Base-by-base conservation (phyloP, 768 basidiomycete species). In the Lactifluus echinatus region DNA sequence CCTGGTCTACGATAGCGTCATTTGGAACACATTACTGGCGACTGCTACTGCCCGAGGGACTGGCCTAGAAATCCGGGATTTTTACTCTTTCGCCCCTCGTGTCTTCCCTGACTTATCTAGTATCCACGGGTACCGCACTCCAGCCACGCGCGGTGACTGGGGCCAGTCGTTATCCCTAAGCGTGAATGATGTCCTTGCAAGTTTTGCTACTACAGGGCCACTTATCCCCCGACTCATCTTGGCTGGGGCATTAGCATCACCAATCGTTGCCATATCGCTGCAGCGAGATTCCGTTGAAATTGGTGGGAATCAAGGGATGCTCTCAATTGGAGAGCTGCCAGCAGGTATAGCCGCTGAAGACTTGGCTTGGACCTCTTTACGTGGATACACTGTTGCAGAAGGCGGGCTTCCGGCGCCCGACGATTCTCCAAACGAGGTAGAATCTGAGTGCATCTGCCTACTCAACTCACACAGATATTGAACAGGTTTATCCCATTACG, bases 311-410 rank as follows among this genome's bases (percentile, higher is more conserved):
- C 70, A 75, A 14, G 87, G 87, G 2, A 67, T 79, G 56, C 68
- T 89, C 36, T 85, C 80, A 51, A 73, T 90, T 21, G 89, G 89
- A 4, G 79, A 76, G 50, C 72, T 89, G 7, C 87, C 87, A 3
- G 57, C 64, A 0, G 75, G 75, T 1, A 72, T 87, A 2, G 60
- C 68, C 8, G 71, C 72, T 7, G 73, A 75, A 8, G 74, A 74
- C 23, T 62, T 89, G 60, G 84, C 83, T 0, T 90, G 87, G 87
- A 80, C 79, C 0, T 74, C 78, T 2, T 71, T 91, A 8, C 77
- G 85, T 2, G 60, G 65, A 4, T 91, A 90, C 66, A 70, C 76
- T 0, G 61, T 66, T 1, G 64, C 61, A 3, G 69, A 84, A 56
- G 81, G 79, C 8, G 86, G 84, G 0, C 64, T 89, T 28, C 71